Evolutionary conservation across 1,284 basidiomycete genomes (phyloP), one percentile per base, ranked within the genome.

Genomic region (Rhodotorula sp.): DNA sequence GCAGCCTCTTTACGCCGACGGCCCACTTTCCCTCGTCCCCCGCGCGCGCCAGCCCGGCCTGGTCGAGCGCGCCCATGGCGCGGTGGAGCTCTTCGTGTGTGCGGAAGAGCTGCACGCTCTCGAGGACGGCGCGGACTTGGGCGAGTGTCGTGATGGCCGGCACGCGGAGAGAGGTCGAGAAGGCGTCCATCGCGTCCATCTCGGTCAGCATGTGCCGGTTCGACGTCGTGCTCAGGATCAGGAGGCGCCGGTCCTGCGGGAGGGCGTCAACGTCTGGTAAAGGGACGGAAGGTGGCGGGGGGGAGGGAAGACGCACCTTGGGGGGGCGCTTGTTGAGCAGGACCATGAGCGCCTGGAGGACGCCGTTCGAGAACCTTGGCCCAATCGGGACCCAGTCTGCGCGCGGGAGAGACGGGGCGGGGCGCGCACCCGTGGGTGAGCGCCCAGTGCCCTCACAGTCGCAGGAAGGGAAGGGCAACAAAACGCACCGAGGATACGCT

Each of bases 351-450:
- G 95, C 87, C 82, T 99, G 97, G 48, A 99, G 84, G 19, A 99
- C 92, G 22, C 90, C 85, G 81, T 99, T 99, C 5, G 94, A 97
- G 85, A 98, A 99, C 64, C 95, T 87, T 25, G 92, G 94, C 2
- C 96, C 96, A 82, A 99, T 92, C 8, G 95, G 94, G n/a, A 95
- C 95, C 91, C 94, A 99, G 77, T 97, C 94, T 94, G 67, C 48
- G 48, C 27, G 27, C 4, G 34, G n/a, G 39, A 8, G 10, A 21
- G 46, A 48, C 9, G 46, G 21, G 6, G 13, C 13, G 46, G 46
- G 22, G 46, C 46, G 46, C 46, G 46, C 13, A 19, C 13, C 12
- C 6, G 13, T 22, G 46, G 6, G 12, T 21, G 12, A 48, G 13
- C 46, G 21, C 6, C 46, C 13, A 25, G 13, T 22, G 46, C 22